Evolutionary conservation across 2,329 filamentous ascomycete genomes (phyloP).

Genomic region (Exutisphaerella laricina): DNA sequence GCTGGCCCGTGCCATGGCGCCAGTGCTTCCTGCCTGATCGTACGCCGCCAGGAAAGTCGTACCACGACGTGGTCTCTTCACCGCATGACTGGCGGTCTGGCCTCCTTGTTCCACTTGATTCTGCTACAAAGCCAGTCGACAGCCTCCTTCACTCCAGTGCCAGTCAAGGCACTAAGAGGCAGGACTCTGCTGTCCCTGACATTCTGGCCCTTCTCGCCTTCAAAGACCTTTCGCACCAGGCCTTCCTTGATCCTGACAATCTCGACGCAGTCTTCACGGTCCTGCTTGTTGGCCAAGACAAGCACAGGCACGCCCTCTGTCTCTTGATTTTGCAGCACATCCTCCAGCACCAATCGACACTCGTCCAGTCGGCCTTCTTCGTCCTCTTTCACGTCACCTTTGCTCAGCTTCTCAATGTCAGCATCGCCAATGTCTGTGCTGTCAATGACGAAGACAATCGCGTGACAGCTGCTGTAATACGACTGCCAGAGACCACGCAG

Average conservation of each 20-base stretch:
- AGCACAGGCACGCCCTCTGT: slow-evolving; percentile 87
- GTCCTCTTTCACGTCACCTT: slow-evolving; percentile 19
- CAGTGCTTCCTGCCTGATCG: no score
- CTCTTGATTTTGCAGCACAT: slow-evolving; percentile 79
- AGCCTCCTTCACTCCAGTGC: slow-evolving; percentile 77
- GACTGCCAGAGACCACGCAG: slow-evolving; percentile 90
- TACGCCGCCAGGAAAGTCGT: no score
- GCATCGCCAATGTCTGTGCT: slow-evolving; percentile 88
- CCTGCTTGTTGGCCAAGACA: slow-evolving; percentile 95
- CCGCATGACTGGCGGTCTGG: slow-evolving; percentile 84
- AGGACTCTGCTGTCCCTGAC: slow-evolving; percentile 88
- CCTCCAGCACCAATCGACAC: slow-evolving; percentile 82
- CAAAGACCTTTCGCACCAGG: slow-evolving; percentile 88
- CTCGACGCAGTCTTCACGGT: slow-evolving; percentile 94
- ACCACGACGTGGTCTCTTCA: no score
- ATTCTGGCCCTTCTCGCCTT: slow-evolving; percentile 80
- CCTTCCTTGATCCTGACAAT: slow-evolving; percentile 97
- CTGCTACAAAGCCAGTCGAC: slow-evolving; percentile 94
- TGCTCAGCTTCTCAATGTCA: slow-evolving; percentile 51
- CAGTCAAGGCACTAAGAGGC: slow-evolving; percentile 84
- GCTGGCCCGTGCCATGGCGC: no score
- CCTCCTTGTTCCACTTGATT: slow-evolving; percentile 96
- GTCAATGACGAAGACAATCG: slow-evolving; percentile 97
- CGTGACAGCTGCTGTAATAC: slow-evolving; percentile 91
- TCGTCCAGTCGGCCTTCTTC: slow-evolving; percentile 66